Conservation (phyloP, 352 stramenopile genomes). For the Phytophthora macrochlamydospora region DNA sequence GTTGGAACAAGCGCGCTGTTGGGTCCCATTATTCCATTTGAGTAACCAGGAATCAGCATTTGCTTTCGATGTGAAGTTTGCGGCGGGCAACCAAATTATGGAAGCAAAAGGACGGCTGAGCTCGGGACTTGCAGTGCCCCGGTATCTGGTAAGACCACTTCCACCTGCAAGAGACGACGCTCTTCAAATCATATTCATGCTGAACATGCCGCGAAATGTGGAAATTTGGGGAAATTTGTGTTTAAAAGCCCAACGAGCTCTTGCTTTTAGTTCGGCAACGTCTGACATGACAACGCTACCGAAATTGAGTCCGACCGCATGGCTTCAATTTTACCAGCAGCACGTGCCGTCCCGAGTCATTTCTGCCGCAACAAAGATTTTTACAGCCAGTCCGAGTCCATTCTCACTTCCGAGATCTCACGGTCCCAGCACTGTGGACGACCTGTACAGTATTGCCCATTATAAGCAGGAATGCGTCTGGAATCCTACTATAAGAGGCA, state of each 20-base stretch:
- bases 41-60: conserved; percentile 42
- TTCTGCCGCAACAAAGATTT: conserved; percentile 4
- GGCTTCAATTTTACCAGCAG: conserved; percentile 26
- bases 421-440: conserved; percentile 19
- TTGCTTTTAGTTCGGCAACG: conserved; percentile 17
- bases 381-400: conserved; percentile 18
- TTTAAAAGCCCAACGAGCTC: conserved; percentile 35
- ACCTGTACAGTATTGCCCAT: conserved; percentile 18
- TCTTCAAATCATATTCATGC: conserved; percentile 49
- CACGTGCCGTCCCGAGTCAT: conserved; percentile 8
- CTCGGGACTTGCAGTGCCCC: conserved; percentile 23
- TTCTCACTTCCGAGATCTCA: conserved; percentile 19
- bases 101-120: conserved; percentile 4
- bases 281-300: conserved; percentile 13
- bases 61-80: conserved; percentile 37
- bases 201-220: conserved; percentile 43
- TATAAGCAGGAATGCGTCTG: conserved; percentile 40
- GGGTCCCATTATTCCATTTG: conserved; percentile 48
- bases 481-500: conserved; percentile 32
- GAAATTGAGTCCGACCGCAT: conserved; percentile 11
- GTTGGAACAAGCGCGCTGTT: conserved; percentile 25
- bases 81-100: background rate
- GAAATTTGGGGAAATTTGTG: conserved; percentile 46
- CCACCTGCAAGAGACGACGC: conserved; percentile 25
- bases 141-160: conserved; percentile 39